A percentile compares a stretch with the other conserved stretches of the same genome.
Conservation (phyloP, 495 filamentous ascomycete genomes). For the Amniculicola lignicola region DNA sequence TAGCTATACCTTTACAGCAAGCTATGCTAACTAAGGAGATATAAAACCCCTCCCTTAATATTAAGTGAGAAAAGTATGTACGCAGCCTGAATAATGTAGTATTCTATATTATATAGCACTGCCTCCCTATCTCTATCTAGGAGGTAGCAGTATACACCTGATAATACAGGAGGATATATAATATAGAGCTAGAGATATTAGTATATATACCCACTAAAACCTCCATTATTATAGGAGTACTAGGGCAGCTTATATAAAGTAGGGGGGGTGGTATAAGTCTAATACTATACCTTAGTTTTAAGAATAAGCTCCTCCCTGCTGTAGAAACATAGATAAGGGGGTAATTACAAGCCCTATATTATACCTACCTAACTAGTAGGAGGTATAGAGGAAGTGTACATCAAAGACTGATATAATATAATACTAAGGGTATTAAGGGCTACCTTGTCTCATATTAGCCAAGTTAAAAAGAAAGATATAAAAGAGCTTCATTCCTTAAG, state of each 20-base stretch:
- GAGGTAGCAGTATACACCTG: constrained; percentile 9
- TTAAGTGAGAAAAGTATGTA: constrained; percentile 6
- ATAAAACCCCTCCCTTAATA: constrained; percentile 7
- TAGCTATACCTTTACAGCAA: constrained; percentile 2
- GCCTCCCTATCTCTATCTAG: constrained; percentile 15
- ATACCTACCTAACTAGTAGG: constrained; percentile 6
- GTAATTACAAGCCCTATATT: background rate
- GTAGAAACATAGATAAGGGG: too few species aligned
- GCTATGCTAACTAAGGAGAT: constrained; percentile 7
- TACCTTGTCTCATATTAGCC: background rate
- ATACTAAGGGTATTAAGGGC: constrained; percentile 7
- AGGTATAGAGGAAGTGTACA: constrained; percentile 5
- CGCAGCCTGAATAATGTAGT: constrained; percentile 6
- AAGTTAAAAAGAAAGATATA: too few species aligned
- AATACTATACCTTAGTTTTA: too few species aligned
- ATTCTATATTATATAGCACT: too few species aligned
- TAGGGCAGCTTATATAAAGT: constrained; percentile 5
- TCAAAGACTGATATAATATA: constrained; percentile 5
- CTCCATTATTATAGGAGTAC: constrained; percentile 1
- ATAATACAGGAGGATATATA: too few species aligned
- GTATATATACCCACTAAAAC: constrained; percentile 7
- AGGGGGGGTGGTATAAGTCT: constrained; percentile 3
- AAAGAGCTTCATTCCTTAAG: too few species aligned
- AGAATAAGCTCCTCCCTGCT: too few species aligned
- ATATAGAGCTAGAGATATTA: constrained; percentile 9